Base-by-base conservation (phyloP, 768 basidiomycete species). In the Mycena crocata region DNA sequence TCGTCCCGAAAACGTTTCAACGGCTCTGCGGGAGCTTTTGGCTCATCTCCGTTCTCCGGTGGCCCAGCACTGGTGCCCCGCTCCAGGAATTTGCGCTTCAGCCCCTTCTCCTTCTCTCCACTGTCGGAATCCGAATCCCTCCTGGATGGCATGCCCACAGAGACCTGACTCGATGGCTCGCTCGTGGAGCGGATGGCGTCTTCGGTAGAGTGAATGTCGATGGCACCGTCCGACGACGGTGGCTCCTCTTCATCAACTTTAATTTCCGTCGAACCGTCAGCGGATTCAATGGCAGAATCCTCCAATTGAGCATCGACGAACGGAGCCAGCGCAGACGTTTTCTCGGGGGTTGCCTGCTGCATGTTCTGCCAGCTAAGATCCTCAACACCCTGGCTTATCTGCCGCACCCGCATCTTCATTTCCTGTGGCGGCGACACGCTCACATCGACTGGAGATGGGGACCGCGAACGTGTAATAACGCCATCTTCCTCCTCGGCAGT, bases 301-400 rank as follows among this genome's bases (percentile, higher is more conserved):
- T 64, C 61, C 23, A 46, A 21, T 24, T 60, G 54, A 32, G 61
- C 71, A 40, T 64, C 65, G 42, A 52, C 51, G 46, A 52, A 42
- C 31, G 60, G 42, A 52, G 60, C 75, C 75, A 56, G 59, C 71
- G 60, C 77, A 3, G 21, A 14, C 31, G 62, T 75, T 57, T 77
- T 77, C 63, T 79, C 78, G 35, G 75, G 71, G 9, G 73, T 70
- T 23, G 66, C 57, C 28, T 75, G 71, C 64, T 84, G 83, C 74
- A 78, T 77, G 62, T 86, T 88, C 75, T 85, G 83, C 92, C 91
- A 92, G 73, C 82, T 88, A 68, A 93, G 86, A 74, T 93, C 92
- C 76, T 92, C 91, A 34, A 93, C 91, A 30, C 90, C 90, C 73
- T 89, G 89, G 67, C 90, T 92, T 71, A 93, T 92, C 80, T 93